Evolutionary conservation across 1,139 yeast genomes (phyloP).

Genomic region (Pichia cactophila): DNA sequence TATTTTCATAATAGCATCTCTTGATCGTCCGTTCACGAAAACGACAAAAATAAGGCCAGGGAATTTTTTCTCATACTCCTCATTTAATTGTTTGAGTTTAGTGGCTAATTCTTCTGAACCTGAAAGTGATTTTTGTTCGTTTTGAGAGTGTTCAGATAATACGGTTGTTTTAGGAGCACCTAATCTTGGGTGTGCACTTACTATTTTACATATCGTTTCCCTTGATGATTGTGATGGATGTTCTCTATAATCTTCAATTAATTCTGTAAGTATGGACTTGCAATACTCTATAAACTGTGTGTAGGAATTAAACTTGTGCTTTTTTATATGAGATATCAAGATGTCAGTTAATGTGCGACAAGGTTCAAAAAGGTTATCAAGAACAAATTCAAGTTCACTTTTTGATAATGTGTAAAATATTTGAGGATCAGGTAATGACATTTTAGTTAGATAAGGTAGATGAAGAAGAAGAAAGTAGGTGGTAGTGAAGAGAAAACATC

Average conservation of each 20-base stretch:
- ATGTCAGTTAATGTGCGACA: constrained; percentile 46
- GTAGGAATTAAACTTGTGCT: constrained; percentile 29
- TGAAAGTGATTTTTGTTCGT: constrained; percentile 62
- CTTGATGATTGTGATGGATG: neutral
- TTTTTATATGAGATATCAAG: constrained; percentile 33
- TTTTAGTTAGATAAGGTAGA: neutral
- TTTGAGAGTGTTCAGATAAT: constrained; percentile 57
- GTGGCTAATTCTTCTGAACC: constrained; percentile 32
- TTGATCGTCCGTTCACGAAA: constrained; percentile 75
- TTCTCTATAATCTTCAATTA: constrained; percentile 28
- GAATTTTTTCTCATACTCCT: constrained; percentile 55
- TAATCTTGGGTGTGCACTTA: constrained; percentile 86
- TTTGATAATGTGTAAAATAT: constrained; percentile 16
- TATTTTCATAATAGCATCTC: constrained; percentile 56
- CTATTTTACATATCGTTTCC: constrained; percentile 33
- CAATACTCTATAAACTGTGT: constrained; percentile 41
- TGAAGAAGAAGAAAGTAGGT: neutral
- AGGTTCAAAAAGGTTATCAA: constrained; percentile 61
- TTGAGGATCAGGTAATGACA: constrained; percentile 17
- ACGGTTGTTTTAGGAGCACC: constrained; percentile 42
- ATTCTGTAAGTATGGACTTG: constrained; percentile 17
- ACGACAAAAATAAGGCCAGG: constrained; percentile 88
- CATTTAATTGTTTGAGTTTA: constrained; percentile 47
- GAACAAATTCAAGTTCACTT: constrained; percentile 28
- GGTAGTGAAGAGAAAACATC: neutral